These are phyloP conservation scores for Saraca asoca DNA, from an alignment of 331 rosid genomes.

Conservation along the genomic window DNA sequence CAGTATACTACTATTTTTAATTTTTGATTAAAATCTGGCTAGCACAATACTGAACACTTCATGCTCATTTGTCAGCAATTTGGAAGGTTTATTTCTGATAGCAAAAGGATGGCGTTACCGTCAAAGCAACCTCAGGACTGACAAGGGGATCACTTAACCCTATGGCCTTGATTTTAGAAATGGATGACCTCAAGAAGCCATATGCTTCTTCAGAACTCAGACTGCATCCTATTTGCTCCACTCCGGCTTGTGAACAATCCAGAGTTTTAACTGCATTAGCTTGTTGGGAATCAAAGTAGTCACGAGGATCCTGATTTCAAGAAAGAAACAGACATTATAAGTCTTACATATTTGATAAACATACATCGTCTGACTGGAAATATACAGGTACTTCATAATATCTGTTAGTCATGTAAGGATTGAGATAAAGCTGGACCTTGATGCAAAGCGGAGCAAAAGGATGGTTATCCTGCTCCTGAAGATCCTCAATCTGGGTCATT, in stretches of 20 bases:
- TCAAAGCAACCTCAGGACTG: constrained; percentile 66
- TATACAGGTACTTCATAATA: neutral
- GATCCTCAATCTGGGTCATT: constrained; percentile 91
- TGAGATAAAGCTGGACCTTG: constrained; percentile 62
- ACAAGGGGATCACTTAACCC: constrained; percentile 76
- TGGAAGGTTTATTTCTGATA: neutral
- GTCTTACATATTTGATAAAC: constrained; percentile 14
- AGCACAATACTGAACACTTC: constrained; percentile 2
- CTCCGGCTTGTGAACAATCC: constrained; percentile 69
- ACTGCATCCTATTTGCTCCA: constrained; percentile 61
- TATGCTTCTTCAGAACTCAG: constrained; percentile 75
- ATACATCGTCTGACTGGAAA: constrained; percentile 16
- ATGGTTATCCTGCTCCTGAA: constrained; percentile 63
- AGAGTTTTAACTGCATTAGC: constrained; percentile 76
- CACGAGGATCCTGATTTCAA: constrained; percentile 87
- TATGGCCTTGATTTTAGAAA: constrained; percentile 61
- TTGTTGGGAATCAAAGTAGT: constrained; percentile 93
- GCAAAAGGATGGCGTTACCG: constrained; percentile 49
- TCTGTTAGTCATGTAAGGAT: neutral
- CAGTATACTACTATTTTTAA: too few relatives aligned
- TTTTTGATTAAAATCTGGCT: too few relatives aligned
- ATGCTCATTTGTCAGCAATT: constrained; percentile 11
- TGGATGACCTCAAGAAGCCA: constrained; percentile 63
- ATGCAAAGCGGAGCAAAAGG: constrained; percentile 79
- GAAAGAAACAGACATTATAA: constrained; percentile 31